Base-by-base conservation (phyloP, 2,329 filamentous ascomycete species). In the Phyllosticta paracitricarpa region DNA sequence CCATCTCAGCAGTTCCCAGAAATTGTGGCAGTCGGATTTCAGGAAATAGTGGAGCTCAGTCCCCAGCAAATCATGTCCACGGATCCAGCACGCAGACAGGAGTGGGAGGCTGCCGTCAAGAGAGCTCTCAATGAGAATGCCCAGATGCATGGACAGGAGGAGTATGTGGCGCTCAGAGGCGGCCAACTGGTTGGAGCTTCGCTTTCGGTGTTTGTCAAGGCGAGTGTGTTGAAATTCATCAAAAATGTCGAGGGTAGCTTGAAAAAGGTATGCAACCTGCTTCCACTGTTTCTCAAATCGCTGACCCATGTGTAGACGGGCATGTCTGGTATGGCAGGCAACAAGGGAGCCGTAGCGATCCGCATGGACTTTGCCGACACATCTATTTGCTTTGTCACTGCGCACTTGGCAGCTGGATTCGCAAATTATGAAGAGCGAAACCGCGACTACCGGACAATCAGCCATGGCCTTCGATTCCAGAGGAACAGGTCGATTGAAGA, bases 41-140 rank as follows among this genome's bases (percentile, higher is more conserved):
- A 99, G 71, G 94, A 99, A 74, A 97, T 99, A 64, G 94, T 99
- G n/a, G 90, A 96, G 70, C 79, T 99, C 55, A 97, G 91, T 68
- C 94, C 95, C 17, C 93, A 97, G 72, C 94, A 99, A 70, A 97
- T 99, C 70, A 97, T 99, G 91, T 96, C 95, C 66, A 97, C 92
- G 63, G 93, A 99, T 71, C 94, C 94, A 1, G 85, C 86, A 2
- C 84, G 89, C 59, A 89, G 93, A 66, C 86, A 91, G 65, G 78
- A 87, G 22, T 99, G 94, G 94, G 94, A 99, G 72, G 77, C 81
- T 59, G 87, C 89, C 3, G 91, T 97, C 25, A 87, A 87, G 65
- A 80, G 79, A 54, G 90, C 87, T 14, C 76, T 99, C 51, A 97
- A 97, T 68, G 75, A 77, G 10, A 84, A 88, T 65, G 86, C 90